Percentiles rank a stretch among this genome's conserved stretches.
These are phyloP conservation scores for Claviceps sp. DNA, from an alignment of 2,329 filamentous ascomycete genomes.

Conservation along the genomic window DNA sequence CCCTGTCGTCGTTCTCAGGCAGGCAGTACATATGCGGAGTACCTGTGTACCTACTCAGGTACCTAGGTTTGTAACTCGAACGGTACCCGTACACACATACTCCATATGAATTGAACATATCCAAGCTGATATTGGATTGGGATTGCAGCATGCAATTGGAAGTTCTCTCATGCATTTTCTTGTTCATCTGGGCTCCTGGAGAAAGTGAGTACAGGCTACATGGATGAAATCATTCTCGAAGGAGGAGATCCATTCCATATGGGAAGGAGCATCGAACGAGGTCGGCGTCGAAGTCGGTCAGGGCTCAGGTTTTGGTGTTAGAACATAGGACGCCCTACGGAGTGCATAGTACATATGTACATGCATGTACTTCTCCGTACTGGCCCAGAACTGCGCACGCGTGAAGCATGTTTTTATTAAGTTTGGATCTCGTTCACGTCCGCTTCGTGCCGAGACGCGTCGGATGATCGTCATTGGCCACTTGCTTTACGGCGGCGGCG, in stretches of 20 bases:
- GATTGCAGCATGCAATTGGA: no score
- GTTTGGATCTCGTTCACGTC: conserved; percentile 3
- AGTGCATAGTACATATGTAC: not conserved
- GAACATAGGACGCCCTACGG: not conserved
- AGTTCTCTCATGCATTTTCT: not conserved
- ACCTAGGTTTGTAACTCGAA: no score
- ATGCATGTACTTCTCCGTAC: not conserved
- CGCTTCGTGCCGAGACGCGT: conserved; percentile 4
- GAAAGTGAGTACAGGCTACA: not conserved
- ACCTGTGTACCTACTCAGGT: no score
- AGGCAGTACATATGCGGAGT: no score
- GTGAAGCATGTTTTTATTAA: conserved; percentile 4
- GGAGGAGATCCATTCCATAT: not conserved
- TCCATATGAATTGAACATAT: no score
- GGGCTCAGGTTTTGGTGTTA: not conserved
- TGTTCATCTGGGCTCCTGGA: not conserved
- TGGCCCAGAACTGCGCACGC: no score
- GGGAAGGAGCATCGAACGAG: not conserved
- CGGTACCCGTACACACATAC: no score
- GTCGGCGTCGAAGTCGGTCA: not conserved
- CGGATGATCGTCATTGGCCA: conserved; percentile 1
- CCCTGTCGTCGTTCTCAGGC: not conserved
- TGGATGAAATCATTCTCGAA: not conserved
- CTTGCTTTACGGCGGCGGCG: not conserved
- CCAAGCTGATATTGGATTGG: no score